Conservation (phyloP, 1,139 yeast species). For the Suhomyces kunorum region DNA sequence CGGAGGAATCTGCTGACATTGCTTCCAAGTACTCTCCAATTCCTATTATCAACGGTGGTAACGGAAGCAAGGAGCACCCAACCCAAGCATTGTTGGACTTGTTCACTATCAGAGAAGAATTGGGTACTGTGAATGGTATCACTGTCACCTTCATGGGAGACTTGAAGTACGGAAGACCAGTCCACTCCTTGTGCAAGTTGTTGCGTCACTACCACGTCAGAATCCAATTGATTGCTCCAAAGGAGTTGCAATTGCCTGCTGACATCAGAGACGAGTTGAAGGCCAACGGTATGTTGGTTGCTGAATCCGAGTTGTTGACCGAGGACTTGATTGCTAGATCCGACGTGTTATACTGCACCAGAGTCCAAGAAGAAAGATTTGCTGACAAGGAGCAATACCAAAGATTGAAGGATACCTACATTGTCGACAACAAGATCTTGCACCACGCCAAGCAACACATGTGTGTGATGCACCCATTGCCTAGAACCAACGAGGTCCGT, state of each 20-base stretch:
- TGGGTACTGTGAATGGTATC: constrained; percentile 97
- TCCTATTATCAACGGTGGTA: constrained; percentile 97
- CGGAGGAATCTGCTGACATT: constrained; percentile 84
- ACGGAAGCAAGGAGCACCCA: constrained; percentile 97
- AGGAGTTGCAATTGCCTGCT: constrained; percentile 80
- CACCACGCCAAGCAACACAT: constrained; percentile 94
- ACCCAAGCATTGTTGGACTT: constrained; percentile 96
- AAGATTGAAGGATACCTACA: constrained; percentile 85
- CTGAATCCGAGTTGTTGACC: constrained; percentile 75
- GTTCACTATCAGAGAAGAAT: constrained; percentile 97
- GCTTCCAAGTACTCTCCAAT: constrained; percentile 97
- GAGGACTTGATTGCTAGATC: constrained; percentile 83
- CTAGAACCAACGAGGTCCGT: constrained; percentile 93
- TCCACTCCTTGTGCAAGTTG: constrained; percentile 91
- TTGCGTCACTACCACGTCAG: constrained; percentile 91
- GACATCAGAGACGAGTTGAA: constrained; percentile 65
- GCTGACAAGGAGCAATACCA: constrained; percentile 72
- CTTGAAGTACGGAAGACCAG: constrained; percentile 96
- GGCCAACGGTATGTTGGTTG: constrained; percentile 65
- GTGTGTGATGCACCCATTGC: constrained; percentile 99
- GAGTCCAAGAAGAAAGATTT: constrained; percentile 98
- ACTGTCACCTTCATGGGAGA: constrained; percentile 99
- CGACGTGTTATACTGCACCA: constrained; percentile 95
- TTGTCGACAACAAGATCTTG: constrained; percentile 89
- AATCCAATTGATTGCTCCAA: constrained; percentile 89